Evolutionary conservation across 1,284 basidiomycete species (phyloP).

Genomic region (Sanguinoderma infundibulare): DNA sequence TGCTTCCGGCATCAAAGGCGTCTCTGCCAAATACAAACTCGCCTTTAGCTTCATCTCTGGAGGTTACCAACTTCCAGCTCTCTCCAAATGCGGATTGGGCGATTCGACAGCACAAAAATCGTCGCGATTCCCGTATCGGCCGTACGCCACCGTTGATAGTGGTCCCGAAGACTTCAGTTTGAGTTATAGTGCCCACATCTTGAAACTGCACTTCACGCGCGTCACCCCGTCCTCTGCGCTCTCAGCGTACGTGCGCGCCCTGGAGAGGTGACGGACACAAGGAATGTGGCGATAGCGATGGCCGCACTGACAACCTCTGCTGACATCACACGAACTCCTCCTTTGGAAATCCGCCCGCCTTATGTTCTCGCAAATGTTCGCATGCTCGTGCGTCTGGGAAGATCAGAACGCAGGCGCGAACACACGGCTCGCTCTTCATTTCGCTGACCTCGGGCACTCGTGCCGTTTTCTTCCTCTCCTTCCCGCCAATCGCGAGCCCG

Average conservation of each 20-base stretch:
- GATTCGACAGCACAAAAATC: constrained; percentile 10
- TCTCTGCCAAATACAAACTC: constrained; percentile 16
- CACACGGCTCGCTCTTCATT: constrained; percentile 21
- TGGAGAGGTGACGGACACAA: neutral
- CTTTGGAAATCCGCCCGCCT: neutral
- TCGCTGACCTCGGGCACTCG: constrained; percentile 25
- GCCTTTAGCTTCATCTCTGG: constrained; percentile 7
- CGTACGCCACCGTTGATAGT: constrained; percentile 4
- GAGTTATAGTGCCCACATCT: constrained; percentile 18
- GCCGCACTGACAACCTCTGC: constrained; percentile 7
- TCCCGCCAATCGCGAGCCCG: constrained; percentile 12
- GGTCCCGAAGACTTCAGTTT: constrained; percentile 24
- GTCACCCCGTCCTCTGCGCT: constrained; percentile 7
- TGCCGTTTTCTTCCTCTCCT: constrained; percentile 18
- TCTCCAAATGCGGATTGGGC: constrained; percentile 16
- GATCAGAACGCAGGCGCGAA: constrained; percentile 24
- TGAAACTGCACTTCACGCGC: constrained; percentile 15
- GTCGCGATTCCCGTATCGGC: constrained; percentile 15
- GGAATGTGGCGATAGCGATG: neutral
- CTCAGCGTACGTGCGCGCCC: constrained; percentile 8
- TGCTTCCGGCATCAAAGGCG: constrained; percentile 11
- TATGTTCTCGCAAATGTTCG: constrained; percentile 5
- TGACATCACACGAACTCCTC: constrained; percentile 16
- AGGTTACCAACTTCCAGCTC: constrained; percentile 16
- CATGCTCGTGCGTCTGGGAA: constrained; percentile 10